Percentiles rank a stretch among this genome's conserved stretches.
Conservation (phyloP, 1,284 basidiomycete species). For the Ganoderma resinaceum region DNA sequence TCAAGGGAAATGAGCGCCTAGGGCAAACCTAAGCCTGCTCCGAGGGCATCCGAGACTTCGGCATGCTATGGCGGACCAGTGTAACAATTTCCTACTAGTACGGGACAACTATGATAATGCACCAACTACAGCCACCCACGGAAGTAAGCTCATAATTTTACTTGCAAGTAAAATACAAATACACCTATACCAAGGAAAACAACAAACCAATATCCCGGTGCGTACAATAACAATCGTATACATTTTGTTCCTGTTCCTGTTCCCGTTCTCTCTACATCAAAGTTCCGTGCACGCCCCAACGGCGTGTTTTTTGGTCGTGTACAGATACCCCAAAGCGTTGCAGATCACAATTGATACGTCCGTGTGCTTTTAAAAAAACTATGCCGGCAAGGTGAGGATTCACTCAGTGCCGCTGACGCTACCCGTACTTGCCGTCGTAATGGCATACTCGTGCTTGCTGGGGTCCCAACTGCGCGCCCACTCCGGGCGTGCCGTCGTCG, state of each 20-base stretch:
- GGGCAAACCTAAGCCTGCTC: not conserved
- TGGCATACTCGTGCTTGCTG: conserved; percentile 43
- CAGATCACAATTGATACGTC: not conserved
- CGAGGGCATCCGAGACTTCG: not conserved
- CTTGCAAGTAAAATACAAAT: not conserved
- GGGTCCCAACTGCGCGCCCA: conserved; percentile 46
- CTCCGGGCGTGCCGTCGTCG: conserved; percentile 34
- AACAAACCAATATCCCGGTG: not conserved
- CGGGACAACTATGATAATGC: too few relatives aligned
- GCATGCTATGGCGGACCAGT: not conserved
- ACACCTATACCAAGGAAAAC: not conserved
- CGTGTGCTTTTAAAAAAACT: not conserved
- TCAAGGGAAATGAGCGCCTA: not conserved
- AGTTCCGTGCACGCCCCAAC: not conserved
- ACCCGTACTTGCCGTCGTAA: conserved; percentile 42
- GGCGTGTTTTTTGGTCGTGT: not conserved
- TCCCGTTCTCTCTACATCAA: not conserved
- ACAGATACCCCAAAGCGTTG: not conserved
- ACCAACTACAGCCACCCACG: not conserved
- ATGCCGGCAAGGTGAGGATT: not conserved
- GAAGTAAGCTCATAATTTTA: not conserved
- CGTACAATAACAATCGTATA: conserved; percentile 10
- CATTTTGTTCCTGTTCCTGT: not conserved
- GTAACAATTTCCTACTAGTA: too few relatives aligned
- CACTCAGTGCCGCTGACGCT: conserved; percentile 35